Base-by-base conservation (phyloP, 2,329 filamentous ascomycete genomes). In the Epichloe aotearoae region DNA sequence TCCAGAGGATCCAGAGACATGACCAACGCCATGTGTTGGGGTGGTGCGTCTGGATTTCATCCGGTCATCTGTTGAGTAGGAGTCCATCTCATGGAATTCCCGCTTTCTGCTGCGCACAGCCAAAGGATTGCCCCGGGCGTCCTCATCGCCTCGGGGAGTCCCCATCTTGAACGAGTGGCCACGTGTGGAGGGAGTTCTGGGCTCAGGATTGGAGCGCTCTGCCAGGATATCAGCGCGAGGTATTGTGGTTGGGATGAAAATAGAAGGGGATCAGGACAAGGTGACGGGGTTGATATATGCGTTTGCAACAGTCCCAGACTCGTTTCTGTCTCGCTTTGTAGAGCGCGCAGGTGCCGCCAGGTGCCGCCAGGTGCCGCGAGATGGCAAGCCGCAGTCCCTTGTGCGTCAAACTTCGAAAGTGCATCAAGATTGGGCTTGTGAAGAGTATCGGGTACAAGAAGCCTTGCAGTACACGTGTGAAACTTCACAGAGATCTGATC, bases 41-140 rank as follows among this genome's bases (percentile, higher is more conserved):
- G 61, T 62, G 3, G 64, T 61, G 8, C 68, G 62, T 34, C 62
- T 64, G 20, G 66, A 65, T 55, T 72, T 72, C 51, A 49, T 53
- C 12, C 53, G 54, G 5, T 46, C 53, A 6, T 49, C 44, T 19
- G 50, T 50, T 7, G 30, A 44, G 38, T 54, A 54, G 3, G 58
- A 49, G 20, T 53, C 54, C 19, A 57, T 50, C 4, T 57, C 57
- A 33, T 56, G 53, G 34, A 55, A 53, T 15, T 59, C 54, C 33
- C 66, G 61, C 51, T 68, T 68, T 17, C 63, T 59, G 47, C 50
- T 61, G 4, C 61, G 62, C 26, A 64, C 46, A 14, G 61, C 55
- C 38, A 52, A 53, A 0, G 54, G 49, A 36, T 57, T 56, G n/a
- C 30, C 47, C 52, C 34, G 11, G 12, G 30, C 14, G 34, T 30